Conservation (phyloP, 257 asterid species). For the Ehretia macrophylla region DNA sequence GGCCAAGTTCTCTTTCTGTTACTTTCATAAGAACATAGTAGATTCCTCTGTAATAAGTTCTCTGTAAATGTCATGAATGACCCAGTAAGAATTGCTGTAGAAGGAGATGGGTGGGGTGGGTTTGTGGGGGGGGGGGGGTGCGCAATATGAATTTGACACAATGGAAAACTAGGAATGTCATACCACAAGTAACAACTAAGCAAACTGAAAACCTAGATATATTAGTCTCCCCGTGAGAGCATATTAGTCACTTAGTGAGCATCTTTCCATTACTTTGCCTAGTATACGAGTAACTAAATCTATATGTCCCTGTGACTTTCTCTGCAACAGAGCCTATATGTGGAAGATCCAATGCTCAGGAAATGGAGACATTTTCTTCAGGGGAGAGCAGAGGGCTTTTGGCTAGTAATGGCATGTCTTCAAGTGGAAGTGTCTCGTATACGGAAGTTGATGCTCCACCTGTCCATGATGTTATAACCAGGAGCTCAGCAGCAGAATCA, state of each 20-base stretch:
- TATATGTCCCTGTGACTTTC: slow-evolving; percentile 10
- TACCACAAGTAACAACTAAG: too few relatives aligned
- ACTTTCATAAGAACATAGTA: not conserved
- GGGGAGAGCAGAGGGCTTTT: slow-evolving; percentile 38
- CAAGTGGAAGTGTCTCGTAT: slow-evolving; percentile 32
- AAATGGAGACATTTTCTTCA: slow-evolving; percentile 63
- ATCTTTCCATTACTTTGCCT: too few relatives aligned
- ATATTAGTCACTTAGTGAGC: too few relatives aligned
- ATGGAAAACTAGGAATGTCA: too few relatives aligned
- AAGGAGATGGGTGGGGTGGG: too few relatives aligned
- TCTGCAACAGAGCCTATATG: slow-evolving; percentile 43
- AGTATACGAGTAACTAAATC: not conserved
- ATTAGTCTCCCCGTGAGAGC: too few relatives aligned
- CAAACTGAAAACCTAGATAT: too few relatives aligned
- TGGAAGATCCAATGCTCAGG: slow-evolving; percentile 45
- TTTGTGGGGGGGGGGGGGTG: too few relatives aligned
- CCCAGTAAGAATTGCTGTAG: too few relatives aligned
- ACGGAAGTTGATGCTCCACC: slow-evolving; percentile 50
- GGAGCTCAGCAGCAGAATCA: slow-evolving; percentile 32
- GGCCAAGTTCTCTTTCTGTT: not conserved
- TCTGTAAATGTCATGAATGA: not conserved
- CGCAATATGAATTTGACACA: too few relatives aligned
- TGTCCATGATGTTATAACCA: slow-evolving; percentile 46
- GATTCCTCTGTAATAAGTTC: too few relatives aligned
- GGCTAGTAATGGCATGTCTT: slow-evolving; percentile 25